phyloP scores from a whole-genome alignment of 345 rosid genomes.

The Xanthoceras sorbifolium region DNA sequence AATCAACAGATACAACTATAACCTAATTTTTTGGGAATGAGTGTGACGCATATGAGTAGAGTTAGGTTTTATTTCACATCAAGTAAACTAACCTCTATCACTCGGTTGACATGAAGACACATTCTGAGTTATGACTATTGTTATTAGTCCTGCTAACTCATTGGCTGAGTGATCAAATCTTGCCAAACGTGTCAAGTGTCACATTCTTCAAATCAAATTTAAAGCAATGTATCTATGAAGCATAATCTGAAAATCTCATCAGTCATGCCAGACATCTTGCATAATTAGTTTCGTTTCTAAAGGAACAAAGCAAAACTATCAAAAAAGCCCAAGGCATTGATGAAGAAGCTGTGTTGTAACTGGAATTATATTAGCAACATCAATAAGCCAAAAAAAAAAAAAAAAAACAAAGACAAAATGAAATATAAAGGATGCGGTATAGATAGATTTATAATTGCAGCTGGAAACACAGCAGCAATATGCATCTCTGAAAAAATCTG shows the following conservation, averaged over 20 bases:
- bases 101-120: not conserved
- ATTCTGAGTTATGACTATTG: not conserved
- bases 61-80: not conserved
- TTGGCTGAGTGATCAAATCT: not conserved
- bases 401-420: no score
- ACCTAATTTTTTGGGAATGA: not conserved
- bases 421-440: not conserved
- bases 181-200: not conserved
- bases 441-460: not conserved
- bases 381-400: not conserved
- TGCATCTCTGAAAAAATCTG: not conserved
- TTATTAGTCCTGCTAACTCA: not conserved
- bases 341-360: not conserved
- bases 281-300: not conserved
- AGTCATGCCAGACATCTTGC: conserved; percentile 2
- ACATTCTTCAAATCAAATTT: not conserved
- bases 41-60: not conserved
- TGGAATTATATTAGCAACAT: not conserved
- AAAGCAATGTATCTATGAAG: not conserved
- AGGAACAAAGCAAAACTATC: no score
- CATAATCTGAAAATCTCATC: not conserved
- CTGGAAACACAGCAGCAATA: not conserved
- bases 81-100: not conserved
- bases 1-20: not conserved
- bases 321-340: not conserved